These are phyloP conservation scores for Pythium sukuiense DNA, from an alignment of 352 stramenopile species.

Conservation along the genomic window DNA sequence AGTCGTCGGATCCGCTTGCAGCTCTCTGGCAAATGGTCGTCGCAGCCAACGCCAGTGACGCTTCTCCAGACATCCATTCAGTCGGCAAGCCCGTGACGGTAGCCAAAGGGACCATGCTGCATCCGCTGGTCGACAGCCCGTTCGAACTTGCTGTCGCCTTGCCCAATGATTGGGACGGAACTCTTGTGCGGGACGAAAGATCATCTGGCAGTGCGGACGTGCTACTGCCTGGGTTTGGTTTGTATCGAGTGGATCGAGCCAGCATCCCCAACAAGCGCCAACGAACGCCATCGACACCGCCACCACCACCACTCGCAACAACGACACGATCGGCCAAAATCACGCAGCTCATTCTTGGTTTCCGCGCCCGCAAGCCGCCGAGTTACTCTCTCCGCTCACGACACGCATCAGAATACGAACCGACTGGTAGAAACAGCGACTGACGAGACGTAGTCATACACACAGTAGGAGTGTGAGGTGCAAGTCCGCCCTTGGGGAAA, in stretches of 20 bases:
- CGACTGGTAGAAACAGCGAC: not conserved
- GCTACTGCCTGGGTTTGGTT: constrained; percentile 13
- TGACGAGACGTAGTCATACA: too few relatives aligned
- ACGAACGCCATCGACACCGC: not conserved
- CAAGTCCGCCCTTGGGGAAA: too few relatives aligned
- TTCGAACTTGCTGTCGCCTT: not conserved
- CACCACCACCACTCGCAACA: not conserved
- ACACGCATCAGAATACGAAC: not conserved
- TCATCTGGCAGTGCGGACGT: constrained; percentile 2
- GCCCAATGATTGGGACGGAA: constrained; percentile 8
- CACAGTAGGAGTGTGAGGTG: too few relatives aligned
- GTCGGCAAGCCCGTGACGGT: not conserved
- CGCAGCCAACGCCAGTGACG: not conserved
- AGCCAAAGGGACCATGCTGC: not conserved
- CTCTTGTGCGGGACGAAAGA: not conserved
- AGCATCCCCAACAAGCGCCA: constrained; percentile 8
- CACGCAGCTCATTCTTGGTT: not conserved
- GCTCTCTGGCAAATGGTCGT: constrained; percentile 1
- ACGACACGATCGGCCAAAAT: not conserved
- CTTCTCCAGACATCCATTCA: not conserved
- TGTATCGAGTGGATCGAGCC: constrained; percentile 9
- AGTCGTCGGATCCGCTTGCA: not conserved
- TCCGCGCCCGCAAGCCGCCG: not conserved
- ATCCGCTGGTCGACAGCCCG: not conserved
- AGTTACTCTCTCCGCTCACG: not conserved